phyloP scores from a whole-genome alignment of 2,329 filamentous ascomycete species.

The Lachnellula suecica region DNA sequence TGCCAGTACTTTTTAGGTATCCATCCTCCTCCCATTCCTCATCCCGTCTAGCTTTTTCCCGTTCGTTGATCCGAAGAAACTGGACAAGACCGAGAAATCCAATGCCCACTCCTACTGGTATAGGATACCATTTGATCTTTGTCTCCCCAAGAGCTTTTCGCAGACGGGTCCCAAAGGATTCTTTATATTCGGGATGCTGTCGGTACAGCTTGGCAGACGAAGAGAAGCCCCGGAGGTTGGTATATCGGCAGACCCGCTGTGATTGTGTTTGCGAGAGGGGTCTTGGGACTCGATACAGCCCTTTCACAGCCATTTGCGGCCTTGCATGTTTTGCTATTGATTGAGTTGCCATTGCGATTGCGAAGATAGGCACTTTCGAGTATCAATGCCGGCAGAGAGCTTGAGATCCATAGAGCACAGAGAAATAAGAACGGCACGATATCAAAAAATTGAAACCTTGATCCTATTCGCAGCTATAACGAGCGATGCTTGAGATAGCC shows the following conservation, averaged over 20 bases:
- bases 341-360: constrained; percentile 4
- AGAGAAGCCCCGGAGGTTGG: constrained; percentile 27
- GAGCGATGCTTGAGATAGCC: too few species aligned
- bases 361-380: neutral
- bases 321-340: constrained; percentile 13
- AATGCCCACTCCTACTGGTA: constrained; percentile 67
- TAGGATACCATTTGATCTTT: constrained; percentile 70
- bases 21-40: constrained; percentile 38
- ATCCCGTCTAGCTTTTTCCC: constrained; percentile 42
- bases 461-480: too few species aligned
- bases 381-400: neutral
- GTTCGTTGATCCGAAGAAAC: constrained; percentile 57
- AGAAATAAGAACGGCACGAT: too few species aligned
- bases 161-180: constrained; percentile 40
- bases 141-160: constrained; percentile 60
- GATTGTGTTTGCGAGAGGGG: constrained; percentile 11
- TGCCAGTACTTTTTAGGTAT: constrained; percentile 18
- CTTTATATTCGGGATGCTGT: constrained; percentile 28
- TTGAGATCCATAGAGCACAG: constrained; percentile 6
- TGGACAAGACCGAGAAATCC: constrained; percentile 65
- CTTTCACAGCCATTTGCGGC: constrained; percentile 8
- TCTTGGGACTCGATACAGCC: constrained; percentile 7
- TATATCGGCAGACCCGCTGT: constrained; percentile 18
- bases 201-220: constrained; percentile 24
- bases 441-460: too few species aligned